Conservation (phyloP, 768 basidiomycete genomes). For the Leccinum uliginosum region DNA sequence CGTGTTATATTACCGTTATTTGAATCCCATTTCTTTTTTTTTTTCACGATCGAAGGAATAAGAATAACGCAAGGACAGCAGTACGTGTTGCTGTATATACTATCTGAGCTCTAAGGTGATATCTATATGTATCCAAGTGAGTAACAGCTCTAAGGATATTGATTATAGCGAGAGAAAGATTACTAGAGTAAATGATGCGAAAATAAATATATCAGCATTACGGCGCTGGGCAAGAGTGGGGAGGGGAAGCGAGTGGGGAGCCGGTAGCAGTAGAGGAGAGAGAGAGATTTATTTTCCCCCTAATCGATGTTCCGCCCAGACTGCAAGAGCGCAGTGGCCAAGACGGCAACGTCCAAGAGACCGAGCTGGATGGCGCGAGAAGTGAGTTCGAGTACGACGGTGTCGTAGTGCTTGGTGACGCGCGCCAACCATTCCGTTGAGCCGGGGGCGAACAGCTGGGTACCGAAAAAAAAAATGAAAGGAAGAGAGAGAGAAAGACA, state of each 20-base stretch:
- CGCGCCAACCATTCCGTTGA: slow-evolving; percentile 43
- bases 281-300: not conserved
- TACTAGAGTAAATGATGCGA: not conserved
- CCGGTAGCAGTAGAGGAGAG: too few species aligned
- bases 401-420: slow-evolving; percentile 42
- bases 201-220: not conserved
- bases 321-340: slow-evolving; percentile 52
- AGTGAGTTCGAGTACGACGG: slow-evolving; percentile 52
- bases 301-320: slow-evolving; percentile 63
- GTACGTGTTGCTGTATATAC: not conserved
- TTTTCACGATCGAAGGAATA: not conserved
- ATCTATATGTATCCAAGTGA: not conserved
- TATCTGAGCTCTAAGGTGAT: not conserved
- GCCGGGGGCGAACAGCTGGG: slow-evolving; percentile 46
- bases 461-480: not conserved
- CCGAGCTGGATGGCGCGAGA: slow-evolving; percentile 50
- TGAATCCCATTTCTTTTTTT: slow-evolving; percentile 9
- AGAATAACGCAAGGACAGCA: not conserved
- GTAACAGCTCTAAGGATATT: not conserved
- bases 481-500: not conserved
- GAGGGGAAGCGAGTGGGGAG: not conserved
- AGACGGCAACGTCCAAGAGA: slow-evolving; percentile 48
- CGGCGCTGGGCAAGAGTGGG: not conserved
- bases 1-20: slow-evolving; percentile 19
- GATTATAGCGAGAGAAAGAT: not conserved